phyloP scores from a whole-genome alignment of 805 yeast genomes.

The Phaffomyces thermotolerans region DNA sequence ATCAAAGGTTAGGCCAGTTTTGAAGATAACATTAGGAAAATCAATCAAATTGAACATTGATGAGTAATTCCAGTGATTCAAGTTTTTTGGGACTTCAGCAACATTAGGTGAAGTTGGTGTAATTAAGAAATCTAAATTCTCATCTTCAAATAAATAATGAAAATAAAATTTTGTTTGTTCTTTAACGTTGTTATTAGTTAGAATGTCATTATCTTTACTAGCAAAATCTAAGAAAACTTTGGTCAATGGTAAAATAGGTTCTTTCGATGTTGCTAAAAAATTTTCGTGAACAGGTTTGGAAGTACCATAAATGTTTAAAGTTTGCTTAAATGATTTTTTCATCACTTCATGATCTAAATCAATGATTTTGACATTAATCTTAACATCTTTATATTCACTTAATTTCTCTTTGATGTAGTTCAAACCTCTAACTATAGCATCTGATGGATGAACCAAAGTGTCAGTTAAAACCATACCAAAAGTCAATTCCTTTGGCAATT shows the following conservation, averaged over 20 bases:
- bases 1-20: constrained; percentile 57
- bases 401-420: constrained; percentile 46
- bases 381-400: constrained; percentile 30
- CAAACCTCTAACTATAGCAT: constrained; percentile 54
- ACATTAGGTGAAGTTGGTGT: constrained; percentile 63
- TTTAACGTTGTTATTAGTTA: constrained; percentile 48
- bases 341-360: constrained; percentile 46
- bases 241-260: constrained; percentile 61
- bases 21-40: constrained; percentile 60
- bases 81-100: constrained; percentile 58
- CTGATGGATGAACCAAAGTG: constrained; percentile 59
- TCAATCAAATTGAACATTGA: constrained; percentile 66
- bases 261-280: constrained; percentile 54
- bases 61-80: constrained; percentile 76
- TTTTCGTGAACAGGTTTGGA: constrained; percentile 46
- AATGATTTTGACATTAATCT: constrained; percentile 36
- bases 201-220: constrained; percentile 48
- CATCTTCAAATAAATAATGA: constrained; percentile 43
- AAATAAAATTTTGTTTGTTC: constrained; percentile 54
- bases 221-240: constrained; percentile 55
- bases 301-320: constrained; percentile 50
- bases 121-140: constrained; percentile 57
- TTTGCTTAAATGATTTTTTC: constrained; percentile 50
- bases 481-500: constrained; percentile 37
- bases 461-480: constrained; percentile 58